Evolutionary conservation across 495 filamentous ascomycete genomes (phyloP).

Genomic region (Penicillium goetzii): DNA sequence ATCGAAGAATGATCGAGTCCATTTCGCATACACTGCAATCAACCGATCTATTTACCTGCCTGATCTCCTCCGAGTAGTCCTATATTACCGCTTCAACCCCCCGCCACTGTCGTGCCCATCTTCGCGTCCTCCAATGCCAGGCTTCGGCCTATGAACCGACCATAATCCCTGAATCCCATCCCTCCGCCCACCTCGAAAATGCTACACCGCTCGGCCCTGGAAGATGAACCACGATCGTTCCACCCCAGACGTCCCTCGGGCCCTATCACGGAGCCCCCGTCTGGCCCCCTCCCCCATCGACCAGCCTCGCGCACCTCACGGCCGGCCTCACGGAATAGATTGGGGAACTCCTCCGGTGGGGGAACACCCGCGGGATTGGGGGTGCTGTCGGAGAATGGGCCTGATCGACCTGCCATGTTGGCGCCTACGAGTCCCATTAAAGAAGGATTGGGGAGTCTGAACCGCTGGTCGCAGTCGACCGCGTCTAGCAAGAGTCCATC

Average conservation of each 20-base stretch:
- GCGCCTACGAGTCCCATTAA: slow-evolving; percentile 51
- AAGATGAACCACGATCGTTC: slow-evolving; percentile 33
- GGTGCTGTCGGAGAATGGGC: slow-evolving; percentile 24
- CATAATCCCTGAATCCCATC: slow-evolving; percentile 9
- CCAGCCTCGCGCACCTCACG: slow-evolving; percentile 31
- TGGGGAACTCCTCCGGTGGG: slow-evolving; percentile 24
- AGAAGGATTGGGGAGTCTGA: slow-evolving; percentile 72
- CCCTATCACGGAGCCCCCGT: slow-evolving; percentile 22
- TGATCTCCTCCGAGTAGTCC: background rate
- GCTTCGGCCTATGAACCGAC: slow-evolving; percentile 12
- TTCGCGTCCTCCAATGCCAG: slow-evolving; percentile 19
- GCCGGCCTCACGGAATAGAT: slow-evolving; percentile 29
- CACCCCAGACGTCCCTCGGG: slow-evolving; percentile 30
- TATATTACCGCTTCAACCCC: background rate
- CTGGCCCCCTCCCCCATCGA: slow-evolving; percentile 21
- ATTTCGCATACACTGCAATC: slow-evolving; percentile 5
- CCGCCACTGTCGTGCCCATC: background rate
- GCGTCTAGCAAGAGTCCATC: slow-evolving; percentile 67
- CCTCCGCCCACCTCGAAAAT: slow-evolving; percentile 22
- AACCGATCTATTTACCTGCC: slow-evolving; percentile 5
- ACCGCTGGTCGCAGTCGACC: slow-evolving; percentile 83
- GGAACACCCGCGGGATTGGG: slow-evolving; percentile 28
- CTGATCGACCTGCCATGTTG: slow-evolving; percentile 17
- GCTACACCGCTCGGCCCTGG: slow-evolving; percentile 35
- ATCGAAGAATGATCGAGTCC: slow-evolving; percentile 25